Evolutionary conservation across 257 asterid species (phyloP).

Genomic region (Verbascum thapsus): DNA sequence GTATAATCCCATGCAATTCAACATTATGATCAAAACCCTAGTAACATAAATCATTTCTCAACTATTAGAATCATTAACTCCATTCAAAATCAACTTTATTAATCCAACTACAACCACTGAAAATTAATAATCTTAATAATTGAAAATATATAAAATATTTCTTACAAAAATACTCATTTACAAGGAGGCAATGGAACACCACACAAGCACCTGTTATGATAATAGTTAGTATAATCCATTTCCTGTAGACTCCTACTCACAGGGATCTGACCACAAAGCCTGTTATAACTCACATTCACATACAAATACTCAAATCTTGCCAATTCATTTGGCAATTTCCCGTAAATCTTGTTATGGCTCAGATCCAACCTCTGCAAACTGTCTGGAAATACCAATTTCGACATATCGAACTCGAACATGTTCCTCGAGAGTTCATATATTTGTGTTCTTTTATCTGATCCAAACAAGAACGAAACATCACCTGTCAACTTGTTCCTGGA

Average conservation of each 20-base stretch:
- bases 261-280: conserved; percentile 62
- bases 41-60: no score
- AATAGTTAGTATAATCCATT: conserved; percentile 32
- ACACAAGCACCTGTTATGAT: conserved; percentile 54
- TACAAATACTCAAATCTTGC: not conserved
- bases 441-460: conserved; percentile 26
- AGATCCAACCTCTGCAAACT: conserved; percentile 33
- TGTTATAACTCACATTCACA: conserved; percentile 51
- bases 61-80: no score
- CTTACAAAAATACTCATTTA: no score
- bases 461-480: conserved; percentile 40
- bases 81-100: no score
- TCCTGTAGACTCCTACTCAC: conserved; percentile 46
- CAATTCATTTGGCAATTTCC: conserved; percentile 43
- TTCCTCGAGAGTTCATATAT: conserved; percentile 35
- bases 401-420: conserved; percentile 37
- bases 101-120: no score
- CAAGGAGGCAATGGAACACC: conserved; percentile 59
- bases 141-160: no score
- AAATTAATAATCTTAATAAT: no score
- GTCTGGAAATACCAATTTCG: conserved; percentile 35
- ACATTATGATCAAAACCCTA: no score
- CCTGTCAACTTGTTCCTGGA: conserved; percentile 38
- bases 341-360: conserved; percentile 37
- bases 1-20: no score